A percentile compares a stretch with the other conserved stretches of the same genome.
phyloP scores from a whole-genome alignment of 805 yeast genomes.

The Ogataea allantospora region DNA sequence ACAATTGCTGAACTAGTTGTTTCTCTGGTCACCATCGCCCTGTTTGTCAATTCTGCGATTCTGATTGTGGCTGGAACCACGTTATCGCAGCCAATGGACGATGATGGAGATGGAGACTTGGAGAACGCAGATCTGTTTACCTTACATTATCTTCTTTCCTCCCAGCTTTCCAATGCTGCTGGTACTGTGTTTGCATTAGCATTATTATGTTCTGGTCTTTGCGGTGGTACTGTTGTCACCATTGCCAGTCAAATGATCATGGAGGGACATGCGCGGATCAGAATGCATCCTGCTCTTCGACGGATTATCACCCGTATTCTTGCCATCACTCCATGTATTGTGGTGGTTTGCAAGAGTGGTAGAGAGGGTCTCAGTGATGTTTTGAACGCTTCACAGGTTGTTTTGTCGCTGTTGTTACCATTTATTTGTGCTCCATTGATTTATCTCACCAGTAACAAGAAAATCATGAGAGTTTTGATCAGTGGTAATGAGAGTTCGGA shows the following conservation, averaged over 20 bases:
- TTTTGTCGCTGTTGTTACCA: conserved; percentile 76
- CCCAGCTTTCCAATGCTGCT: conserved; percentile 78
- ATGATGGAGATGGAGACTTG: conserved; percentile 54
- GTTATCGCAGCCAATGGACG: conserved; percentile 42
- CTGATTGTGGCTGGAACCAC: conserved; percentile 91
- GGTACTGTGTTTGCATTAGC: conserved; percentile 89
- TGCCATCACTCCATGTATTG: conserved; percentile 81
- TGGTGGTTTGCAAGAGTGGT: conserved; percentile 71
- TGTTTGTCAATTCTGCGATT: conserved; percentile 90
- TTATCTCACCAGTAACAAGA: conserved; percentile 69
- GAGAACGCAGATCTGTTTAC: conserved; percentile 81
- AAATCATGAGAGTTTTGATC: conserved; percentile 34
- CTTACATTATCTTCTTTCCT: conserved; percentile 66
- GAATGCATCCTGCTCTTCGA: conserved; percentile 77
- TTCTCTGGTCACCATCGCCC: conserved; percentile 80
- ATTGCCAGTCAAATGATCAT: conserved; percentile 92
- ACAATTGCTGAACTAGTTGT: conserved; percentile 81
- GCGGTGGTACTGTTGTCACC: conserved; percentile 93
- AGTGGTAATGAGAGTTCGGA: conserved; percentile 11
- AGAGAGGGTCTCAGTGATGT: conserved; percentile 76
- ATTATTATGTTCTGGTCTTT: conserved; percentile 85
- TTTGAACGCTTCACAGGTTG: conserved; percentile 80
- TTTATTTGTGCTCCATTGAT: conserved; percentile 86
- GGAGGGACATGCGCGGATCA: conserved; percentile 83
- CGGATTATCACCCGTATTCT: conserved; percentile 77